These are phyloP conservation scores for Heliophila coronopifolia DNA, from an alignment of 441 rosid species.

Conservation along the genomic window DNA sequence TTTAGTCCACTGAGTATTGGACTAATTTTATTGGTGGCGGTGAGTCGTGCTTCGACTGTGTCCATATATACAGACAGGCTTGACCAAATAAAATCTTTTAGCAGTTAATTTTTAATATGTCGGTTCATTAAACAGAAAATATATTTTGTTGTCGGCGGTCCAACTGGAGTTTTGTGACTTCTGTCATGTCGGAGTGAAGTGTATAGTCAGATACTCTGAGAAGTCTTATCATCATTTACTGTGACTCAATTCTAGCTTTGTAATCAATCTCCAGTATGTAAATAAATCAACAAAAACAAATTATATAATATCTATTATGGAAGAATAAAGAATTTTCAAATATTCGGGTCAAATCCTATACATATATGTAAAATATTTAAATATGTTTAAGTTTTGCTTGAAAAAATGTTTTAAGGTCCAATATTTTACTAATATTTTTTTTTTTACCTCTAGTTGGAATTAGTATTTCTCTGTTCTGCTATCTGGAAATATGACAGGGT, in stretches of 20 bases:
- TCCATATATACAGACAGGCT: background rate
- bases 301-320: too few relatives aligned
- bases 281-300: too few relatives aligned
- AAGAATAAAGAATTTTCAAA: too few relatives aligned
- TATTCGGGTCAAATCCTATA: too few relatives aligned
- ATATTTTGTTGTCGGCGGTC: conserved; percentile 21
- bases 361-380: too few relatives aligned
- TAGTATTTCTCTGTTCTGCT: background rate
- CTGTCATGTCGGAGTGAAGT: conserved; percentile 14
- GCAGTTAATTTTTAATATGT: conserved; percentile 11
- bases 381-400: too few relatives aligned
- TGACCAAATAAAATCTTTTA: conserved; percentile 6
- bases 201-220: background rate
- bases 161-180: conserved; percentile 18
- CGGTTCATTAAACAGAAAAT: background rate
- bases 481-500: conserved; percentile 14
- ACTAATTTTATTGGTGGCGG: background rate
- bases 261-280: too few relatives aligned
- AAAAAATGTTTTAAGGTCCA: too few relatives aligned
- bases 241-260: background rate
- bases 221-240: background rate
- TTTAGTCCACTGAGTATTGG: too few relatives aligned
- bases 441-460: too few relatives aligned
- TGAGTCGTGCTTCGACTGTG: background rate
- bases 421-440: too few relatives aligned